Conservation (phyloP, 2,329 filamentous ascomycete species). For the Calonectria multiphialidica region DNA sequence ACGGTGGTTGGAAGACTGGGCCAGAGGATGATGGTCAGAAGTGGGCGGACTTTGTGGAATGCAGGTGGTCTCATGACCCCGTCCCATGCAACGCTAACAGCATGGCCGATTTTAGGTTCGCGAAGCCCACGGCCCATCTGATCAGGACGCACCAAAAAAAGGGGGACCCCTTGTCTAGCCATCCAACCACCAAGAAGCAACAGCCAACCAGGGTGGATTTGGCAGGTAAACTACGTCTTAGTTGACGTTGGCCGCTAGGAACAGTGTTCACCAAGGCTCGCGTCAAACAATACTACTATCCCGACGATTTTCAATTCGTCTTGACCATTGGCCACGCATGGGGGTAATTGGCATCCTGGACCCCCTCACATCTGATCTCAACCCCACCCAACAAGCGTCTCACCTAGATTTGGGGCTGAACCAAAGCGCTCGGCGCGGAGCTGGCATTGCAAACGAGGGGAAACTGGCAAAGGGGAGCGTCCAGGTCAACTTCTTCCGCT, state of each 20-base stretch:
- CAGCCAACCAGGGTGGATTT: not conserved
- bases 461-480: not conserved
- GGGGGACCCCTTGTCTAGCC: slow-evolving; percentile 31
- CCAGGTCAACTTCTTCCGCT: slow-evolving; percentile 29
- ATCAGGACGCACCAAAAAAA: slow-evolving; percentile 35
- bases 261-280: slow-evolving; percentile 21
- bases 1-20: slow-evolving; percentile 32
- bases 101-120: slow-evolving; percentile 46
- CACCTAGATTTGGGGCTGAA: slow-evolving; percentile 22
- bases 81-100: slow-evolving; percentile 44
- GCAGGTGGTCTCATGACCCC: slow-evolving; percentile 46
- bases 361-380: slow-evolving; percentile 18
- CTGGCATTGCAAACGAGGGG: slow-evolving; percentile 20
- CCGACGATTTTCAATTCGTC: slow-evolving; percentile 24
- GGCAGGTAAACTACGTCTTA: slow-evolving; percentile 4
- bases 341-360: slow-evolving; percentile 3
- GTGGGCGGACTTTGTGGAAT: slow-evolving; percentile 42
- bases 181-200: slow-evolving; percentile 35
- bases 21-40: slow-evolving; percentile 37
- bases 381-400: slow-evolving; percentile 31
- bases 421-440: slow-evolving; percentile 21
- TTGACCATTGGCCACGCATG: slow-evolving; percentile 14
- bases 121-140: slow-evolving; percentile 42
- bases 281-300: slow-evolving; percentile 15
- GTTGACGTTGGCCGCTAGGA: slow-evolving; percentile 27